Base-by-base conservation (phyloP, 1,284 basidiomycete genomes). In the Ceratobasidium theobromae region DNA sequence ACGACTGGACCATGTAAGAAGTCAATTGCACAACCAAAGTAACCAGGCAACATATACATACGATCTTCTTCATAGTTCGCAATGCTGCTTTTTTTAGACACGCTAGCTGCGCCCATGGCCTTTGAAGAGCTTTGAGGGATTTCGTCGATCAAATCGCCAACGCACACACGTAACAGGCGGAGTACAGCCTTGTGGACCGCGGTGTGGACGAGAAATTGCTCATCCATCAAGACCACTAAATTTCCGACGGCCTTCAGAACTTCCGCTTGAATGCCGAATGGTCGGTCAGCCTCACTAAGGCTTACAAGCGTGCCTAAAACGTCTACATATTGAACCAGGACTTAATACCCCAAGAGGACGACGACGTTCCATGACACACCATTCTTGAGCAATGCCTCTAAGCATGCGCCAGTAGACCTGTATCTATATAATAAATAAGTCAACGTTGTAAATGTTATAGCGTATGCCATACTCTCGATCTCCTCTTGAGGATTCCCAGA, bases 341-440 rank as follows among this genome's bases (percentile, higher is more conserved):
- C 65, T 16, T 27, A 67, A 30, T 30, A 35, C 18, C 14, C 16
- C 28, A 21, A 60, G 12, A 25, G 14, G 18, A n/a, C 33, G 30
- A 38, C 45, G 9, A 12, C 9, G 33, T 43, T 21, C 21, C 30
- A 53, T 52, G 35, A 68, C 77, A 57, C 69, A 89, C 90, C 91
- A 72, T 95, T 89, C 78, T 95, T 93, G 53, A 98, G 78, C 30
- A 97, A 81, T 76, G 93, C 93, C 76, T 98, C 96, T 69, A 97
- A 79, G 74, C 93, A 96, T 16, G 84, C 86, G 23, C 94, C 94
- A 2, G 91, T 93, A 11, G 82, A 85, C 67, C 92, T 94, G 75
- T 27, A 68, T 53, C 68, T 67, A 18, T 66, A 68, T 66, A 6
- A 48, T 48, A 70, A 67, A 68, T 65, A 23, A 18, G 16, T 57